Base-by-base conservation (phyloP, 2,329 filamentous ascomycete genomes). In the Exutisphaerella laricina region DNA sequence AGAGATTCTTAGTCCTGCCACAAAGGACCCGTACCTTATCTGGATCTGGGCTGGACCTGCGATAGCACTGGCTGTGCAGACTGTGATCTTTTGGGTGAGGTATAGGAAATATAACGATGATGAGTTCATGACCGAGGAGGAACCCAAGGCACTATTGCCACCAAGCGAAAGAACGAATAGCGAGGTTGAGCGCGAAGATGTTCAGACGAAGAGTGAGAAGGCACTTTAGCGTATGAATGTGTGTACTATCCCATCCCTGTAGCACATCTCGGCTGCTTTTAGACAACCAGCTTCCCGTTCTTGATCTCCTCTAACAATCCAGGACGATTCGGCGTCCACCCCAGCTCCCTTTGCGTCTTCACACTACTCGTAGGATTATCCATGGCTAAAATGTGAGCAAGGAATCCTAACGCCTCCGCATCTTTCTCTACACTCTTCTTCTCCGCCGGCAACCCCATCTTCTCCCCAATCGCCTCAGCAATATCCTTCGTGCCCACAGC, bases 41-140 rank as follows among this genome's bases (percentile, higher is more conserved):
- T 73, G 69, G 69, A 60, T 50, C 32, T 57, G 45, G 55, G 51
- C 44, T 29, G 55, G 40, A 17, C 55, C 31, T 17, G 50, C 41
- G 2, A 70, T 75, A 32, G 72, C 69, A 4, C 63, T 75, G 2
- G 65, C 63, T 20, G 58, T 68, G 3, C 70, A 75, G 57, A 72
- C 69, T 0, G 53, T 69, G 17, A 53, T 75, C 35, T 75, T 75
- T 51, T 71, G 65, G 60, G 68, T 63, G 56, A 58, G 64, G 20
- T 73, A 74, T 48, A 66, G 59, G 31, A 53, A 66, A 34, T 54
- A 74, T 18, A 58, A 64, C 50, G 48, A 61, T 29, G 57, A 55
- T 39, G 56, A 53, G 39, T 58, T 55, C 35, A 56, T 50, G 47
- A 50, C 44, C n/a, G 35, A 50, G 28, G 47, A 50, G 17, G 36